Evolutionary conservation across 345 rosid species (phyloP).

Genomic region (Anacardium occidentale): DNA sequence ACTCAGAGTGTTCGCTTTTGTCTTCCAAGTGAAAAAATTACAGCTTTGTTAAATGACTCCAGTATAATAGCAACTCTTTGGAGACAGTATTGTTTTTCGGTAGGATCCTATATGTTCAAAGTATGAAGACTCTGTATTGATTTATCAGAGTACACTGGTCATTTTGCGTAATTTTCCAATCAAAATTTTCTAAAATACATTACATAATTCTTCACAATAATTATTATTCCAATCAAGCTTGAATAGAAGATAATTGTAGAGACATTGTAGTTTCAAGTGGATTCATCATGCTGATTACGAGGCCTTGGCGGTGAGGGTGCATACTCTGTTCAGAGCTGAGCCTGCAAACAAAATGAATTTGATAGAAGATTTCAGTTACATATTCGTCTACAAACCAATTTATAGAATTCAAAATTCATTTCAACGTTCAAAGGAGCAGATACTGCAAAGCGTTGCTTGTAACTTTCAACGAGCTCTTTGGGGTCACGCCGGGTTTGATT

Average conservation of each 20-base stretch:
- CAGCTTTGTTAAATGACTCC: no score
- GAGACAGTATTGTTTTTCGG: no score
- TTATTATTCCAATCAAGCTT: background rate
- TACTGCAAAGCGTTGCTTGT: conserved; percentile 54
- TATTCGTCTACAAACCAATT: background rate
- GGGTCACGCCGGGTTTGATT: conserved; percentile 64
- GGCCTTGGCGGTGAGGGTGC: background rate
- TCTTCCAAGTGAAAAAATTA: no score
- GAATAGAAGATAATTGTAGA: background rate
- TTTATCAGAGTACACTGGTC: background rate
- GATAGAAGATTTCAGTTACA: background rate
- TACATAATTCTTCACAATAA: background rate
- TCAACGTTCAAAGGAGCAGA: background rate
- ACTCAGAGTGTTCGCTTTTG: no score
- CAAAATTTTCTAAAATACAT: background rate
- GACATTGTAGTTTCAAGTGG: background rate
- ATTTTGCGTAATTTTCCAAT: background rate
- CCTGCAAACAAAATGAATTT: conserved; percentile 20
- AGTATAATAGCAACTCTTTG: no score
- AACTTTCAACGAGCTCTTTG: conserved; percentile 50
- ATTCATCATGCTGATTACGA: background rate
- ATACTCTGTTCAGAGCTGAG: conserved; percentile 17
- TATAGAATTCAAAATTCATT: background rate
- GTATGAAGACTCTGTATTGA: background rate
- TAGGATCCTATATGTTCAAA: no score